Conservation (phyloP, 2,329 filamentous ascomycete genomes). For the Penicillium oxalicum region DNA sequence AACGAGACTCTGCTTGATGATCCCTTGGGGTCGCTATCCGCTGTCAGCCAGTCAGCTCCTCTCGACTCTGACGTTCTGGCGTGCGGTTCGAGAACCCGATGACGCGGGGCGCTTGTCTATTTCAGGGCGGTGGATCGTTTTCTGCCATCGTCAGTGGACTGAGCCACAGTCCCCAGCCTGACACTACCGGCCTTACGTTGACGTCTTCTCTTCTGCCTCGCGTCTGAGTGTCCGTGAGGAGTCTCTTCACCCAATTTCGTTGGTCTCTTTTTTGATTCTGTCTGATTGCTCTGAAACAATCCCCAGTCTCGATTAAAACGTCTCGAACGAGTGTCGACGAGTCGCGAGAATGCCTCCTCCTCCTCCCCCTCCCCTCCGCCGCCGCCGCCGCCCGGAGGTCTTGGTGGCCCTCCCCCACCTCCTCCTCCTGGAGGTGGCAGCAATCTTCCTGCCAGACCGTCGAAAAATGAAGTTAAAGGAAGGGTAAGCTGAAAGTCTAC, state of each 20-base stretch:
- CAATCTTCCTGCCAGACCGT: slow-evolving; percentile 52
- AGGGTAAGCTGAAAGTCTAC: slow-evolving; percentile 51
- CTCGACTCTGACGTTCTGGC: too few relatives aligned
- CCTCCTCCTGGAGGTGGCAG: slow-evolving; percentile 41
- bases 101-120: too few relatives aligned
- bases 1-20: slow-evolving; percentile 8
- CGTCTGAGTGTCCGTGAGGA: slow-evolving; percentile 14
- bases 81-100: too few relatives aligned
- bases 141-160: too few relatives aligned
- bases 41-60: too few relatives aligned
- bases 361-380: slow-evolving; percentile 64
- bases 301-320: slow-evolving; percentile 4
- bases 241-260: slow-evolving; percentile 4
- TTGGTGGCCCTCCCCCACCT: slow-evolving; percentile 59
- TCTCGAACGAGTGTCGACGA: slow-evolving; percentile 11
- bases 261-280: slow-evolving; percentile 4
- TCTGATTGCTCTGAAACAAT: slow-evolving; percentile 4
- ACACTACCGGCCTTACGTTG: slow-evolving; percentile 18
- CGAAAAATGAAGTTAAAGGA: slow-evolving; percentile 49
- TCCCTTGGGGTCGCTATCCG: too few relatives aligned
- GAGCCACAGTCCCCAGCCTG: background rate
- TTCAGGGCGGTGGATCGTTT: too few relatives aligned
- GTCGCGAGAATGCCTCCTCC: slow-evolving; percentile 41
- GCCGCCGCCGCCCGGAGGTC: slow-evolving; percentile 57
- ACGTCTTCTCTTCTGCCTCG: slow-evolving; percentile 24